These are phyloP conservation scores for Stylonectria norvegica DNA, from an alignment of 2,329 filamentous ascomycete genomes.

Conservation along the genomic window DNA sequence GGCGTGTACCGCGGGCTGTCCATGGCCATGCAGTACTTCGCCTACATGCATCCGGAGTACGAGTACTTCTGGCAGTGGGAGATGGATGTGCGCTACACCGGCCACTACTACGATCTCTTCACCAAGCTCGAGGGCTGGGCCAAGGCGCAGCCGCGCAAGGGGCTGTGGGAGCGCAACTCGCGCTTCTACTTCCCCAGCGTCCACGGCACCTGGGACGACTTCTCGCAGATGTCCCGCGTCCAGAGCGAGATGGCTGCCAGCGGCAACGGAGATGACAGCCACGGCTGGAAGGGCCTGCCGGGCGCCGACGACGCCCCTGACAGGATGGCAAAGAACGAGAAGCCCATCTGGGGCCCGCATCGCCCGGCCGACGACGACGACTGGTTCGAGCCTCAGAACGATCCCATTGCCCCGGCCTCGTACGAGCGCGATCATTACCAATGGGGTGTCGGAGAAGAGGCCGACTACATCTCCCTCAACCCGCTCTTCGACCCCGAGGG, in stretches of 20 bases:
- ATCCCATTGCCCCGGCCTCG: constrained; percentile 64
- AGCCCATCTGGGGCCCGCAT: constrained; percentile 79
- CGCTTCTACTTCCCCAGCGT: constrained; percentile 75
- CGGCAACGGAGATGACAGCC: constrained; percentile 62
- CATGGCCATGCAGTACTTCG: constrained; percentile 94
- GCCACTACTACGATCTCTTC: constrained; percentile 77
- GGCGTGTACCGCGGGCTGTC: constrained; percentile 89
- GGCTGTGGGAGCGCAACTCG: constrained; percentile 75
- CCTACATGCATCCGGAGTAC: constrained; percentile 82
- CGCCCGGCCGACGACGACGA: constrained; percentile 66
- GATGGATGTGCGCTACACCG: constrained; percentile 87
- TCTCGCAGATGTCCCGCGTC: constrained; percentile 68
- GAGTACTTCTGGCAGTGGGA: constrained; percentile 95
- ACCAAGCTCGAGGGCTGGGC: constrained; percentile 68
- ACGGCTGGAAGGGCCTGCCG: constrained; percentile 58
- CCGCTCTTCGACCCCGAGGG: constrained; percentile 87
- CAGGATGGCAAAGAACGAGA: constrained; percentile 45
- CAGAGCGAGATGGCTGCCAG: constrained; percentile 72
- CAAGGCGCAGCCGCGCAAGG: constrained; percentile 70
- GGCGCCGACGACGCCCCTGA: constrained; percentile 38
- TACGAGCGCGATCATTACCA: constrained; percentile 76
- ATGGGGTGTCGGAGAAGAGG: constrained; percentile 88
- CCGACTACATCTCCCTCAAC: constrained; percentile 87
- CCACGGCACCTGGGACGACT: constrained; percentile 77
- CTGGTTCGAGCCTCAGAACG: constrained; percentile 69